These are phyloP conservation scores for Backusella circina DNA, from an alignment of 192 early-diverging fungal genomes.

Conservation along the genomic window DNA sequence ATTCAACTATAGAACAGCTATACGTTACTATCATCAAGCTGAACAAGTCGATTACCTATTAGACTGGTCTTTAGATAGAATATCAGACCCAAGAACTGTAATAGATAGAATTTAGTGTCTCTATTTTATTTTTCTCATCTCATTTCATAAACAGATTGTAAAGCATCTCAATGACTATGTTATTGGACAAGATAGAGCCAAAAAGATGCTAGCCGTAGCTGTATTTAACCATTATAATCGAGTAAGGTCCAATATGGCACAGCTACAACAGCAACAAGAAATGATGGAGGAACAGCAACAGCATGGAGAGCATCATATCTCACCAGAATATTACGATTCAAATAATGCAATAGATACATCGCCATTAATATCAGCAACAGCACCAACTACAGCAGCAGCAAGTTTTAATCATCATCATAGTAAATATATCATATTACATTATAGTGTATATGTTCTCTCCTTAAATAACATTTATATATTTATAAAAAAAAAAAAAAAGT, in stretches of 20 bases:
- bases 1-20: background rate
- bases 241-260: slow-evolving; percentile 61
- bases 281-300: background rate
- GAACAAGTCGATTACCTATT: background rate
- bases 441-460: too few relatives aligned
- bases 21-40: background rate
- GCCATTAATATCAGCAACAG: background rate
- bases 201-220: slow-evolving; percentile 78
- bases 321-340: slow-evolving; percentile 14
- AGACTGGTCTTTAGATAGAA: background rate
- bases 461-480: too few relatives aligned
- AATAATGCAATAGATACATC: slow-evolving; percentile 12
- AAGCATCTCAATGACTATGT: slow-evolving; percentile 83
- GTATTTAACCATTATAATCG: slow-evolving; percentile 85
- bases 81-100: slow-evolving; percentile 6
- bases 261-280: slow-evolving; percentile 37
- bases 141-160: slow-evolving; percentile 49
- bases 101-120: background rate
- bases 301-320: slow-evolving; percentile 1
- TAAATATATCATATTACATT: background rate
- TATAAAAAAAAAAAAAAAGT: background rate
- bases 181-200: slow-evolving; percentile 81
- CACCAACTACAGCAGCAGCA: background rate
- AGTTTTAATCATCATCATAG: background rate
- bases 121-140: background rate